Percentiles rank a stretch among this genome's conserved stretches.
Conservation (phyloP, 148 eudicot species). For the Rhododendron henanense region DNA sequence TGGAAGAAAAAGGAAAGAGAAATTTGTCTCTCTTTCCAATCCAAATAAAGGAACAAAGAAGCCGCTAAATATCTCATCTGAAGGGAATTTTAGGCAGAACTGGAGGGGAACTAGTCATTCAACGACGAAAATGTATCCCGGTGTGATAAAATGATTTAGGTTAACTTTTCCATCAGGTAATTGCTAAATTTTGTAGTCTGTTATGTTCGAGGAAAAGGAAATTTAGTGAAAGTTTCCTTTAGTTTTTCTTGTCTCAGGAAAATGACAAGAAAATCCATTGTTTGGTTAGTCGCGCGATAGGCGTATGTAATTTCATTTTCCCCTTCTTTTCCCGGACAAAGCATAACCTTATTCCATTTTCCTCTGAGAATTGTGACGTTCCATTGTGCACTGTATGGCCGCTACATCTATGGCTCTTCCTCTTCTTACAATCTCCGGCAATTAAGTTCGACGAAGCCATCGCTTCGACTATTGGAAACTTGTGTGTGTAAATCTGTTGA, state of each 20-base stretch:
- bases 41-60: background rate
- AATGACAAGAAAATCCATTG: background rate
- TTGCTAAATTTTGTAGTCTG: background rate
- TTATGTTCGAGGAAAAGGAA: background rate
- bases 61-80: background rate
- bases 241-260: background rate
- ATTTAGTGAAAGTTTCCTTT: background rate
- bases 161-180: background rate
- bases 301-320: background rate
- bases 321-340: background rate
- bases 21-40: background rate
- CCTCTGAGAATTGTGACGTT: background rate
- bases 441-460: background rate
- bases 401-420: background rate
- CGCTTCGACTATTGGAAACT: background rate
- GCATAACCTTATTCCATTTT: background rate
- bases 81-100: background rate
- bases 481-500: background rate
- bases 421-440: background rate
- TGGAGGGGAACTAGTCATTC: background rate
- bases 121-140: background rate
- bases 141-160: background rate
- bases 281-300: background rate
- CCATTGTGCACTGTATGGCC: background rate
- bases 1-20: background rate